phyloP scores from a whole-genome alignment of 2,329 filamentous ascomycete genomes.

The Aspergillus eucalypticola region DNA sequence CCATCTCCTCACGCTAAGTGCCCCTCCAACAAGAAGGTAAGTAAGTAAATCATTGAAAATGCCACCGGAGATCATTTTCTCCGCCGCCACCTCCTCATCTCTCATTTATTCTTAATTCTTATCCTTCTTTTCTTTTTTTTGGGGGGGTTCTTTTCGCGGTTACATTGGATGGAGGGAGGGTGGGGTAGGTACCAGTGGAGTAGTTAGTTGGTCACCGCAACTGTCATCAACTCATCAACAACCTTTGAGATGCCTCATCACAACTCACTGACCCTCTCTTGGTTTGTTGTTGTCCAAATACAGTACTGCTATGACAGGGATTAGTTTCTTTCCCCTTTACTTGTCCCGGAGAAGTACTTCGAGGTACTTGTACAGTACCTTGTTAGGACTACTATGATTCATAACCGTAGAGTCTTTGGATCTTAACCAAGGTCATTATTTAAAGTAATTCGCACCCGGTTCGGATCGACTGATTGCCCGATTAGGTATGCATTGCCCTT shows the following conservation, averaged over 20 bases:
- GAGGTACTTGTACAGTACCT: no score
- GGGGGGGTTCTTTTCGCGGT: neutral
- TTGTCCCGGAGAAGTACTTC: no score
- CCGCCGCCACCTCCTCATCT: conserved; percentile 6
- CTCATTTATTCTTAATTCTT: neutral
- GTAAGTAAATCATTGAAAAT: neutral
- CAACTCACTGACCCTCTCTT: neutral
- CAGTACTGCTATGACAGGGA: neutral
- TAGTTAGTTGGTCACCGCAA: conserved; percentile 9
- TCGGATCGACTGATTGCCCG: conserved; percentile 1
- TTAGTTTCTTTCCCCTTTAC: no score
- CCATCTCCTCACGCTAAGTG: conserved; percentile 6
- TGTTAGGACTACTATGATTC: no score
- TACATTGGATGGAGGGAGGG: conserved; percentile 8
- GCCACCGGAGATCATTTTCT: neutral
- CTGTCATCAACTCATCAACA: conserved; percentile 3
- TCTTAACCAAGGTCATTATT: neutral
- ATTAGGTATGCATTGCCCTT: neutral
- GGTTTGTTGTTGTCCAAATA: neutral
- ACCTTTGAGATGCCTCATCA: neutral
- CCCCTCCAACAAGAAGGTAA: neutral
- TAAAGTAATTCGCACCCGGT: neutral
- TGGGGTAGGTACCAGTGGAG: no score
- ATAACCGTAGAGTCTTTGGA: neutral
- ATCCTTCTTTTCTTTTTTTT: neutral